These are phyloP conservation scores for Triadica sebifera DNA, from an alignment of 345 rosid species.

Conservation along the genomic window DNA sequence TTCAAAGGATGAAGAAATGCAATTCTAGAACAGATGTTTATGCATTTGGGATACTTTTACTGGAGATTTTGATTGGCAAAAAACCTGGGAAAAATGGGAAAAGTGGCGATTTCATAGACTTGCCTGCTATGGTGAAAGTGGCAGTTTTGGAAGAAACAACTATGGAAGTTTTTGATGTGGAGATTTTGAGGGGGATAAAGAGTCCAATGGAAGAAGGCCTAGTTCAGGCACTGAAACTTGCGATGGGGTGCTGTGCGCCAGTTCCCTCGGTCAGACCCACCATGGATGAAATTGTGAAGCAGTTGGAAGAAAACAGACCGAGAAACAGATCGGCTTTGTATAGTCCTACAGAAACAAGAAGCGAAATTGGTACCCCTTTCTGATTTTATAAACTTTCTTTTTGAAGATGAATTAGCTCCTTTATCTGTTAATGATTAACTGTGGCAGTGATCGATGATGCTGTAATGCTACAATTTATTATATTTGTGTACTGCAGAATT, in stretches of 20 bases:
- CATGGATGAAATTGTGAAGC: slow-evolving; percentile 97
- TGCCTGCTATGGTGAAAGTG: slow-evolving; percentile 86
- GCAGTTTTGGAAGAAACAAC: slow-evolving; percentile 96
- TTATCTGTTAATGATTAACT: slow-evolving; percentile 4
- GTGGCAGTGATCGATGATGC: slow-evolving; percentile 17
- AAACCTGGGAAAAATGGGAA: slow-evolving; percentile 79
- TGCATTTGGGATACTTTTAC: slow-evolving; percentile 83
- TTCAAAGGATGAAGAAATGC: slow-evolving; percentile 94
- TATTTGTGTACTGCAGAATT: not conserved
- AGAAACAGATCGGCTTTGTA: slow-evolving; percentile 93
- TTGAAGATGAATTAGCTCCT: slow-evolving; percentile 16
- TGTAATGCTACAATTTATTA: slow-evolving; percentile 8
- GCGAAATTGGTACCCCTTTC: slow-evolving; percentile 81
- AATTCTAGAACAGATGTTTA: slow-evolving; percentile 89
- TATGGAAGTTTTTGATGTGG: slow-evolving; percentile 89
- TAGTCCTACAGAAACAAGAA: slow-evolving; percentile 86
- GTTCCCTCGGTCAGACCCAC: slow-evolving; percentile 85
- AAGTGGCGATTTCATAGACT: slow-evolving; percentile 58
- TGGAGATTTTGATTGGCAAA: slow-evolving; percentile 91
- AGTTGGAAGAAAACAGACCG: slow-evolving; percentile 91
- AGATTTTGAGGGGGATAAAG: slow-evolving; percentile 77
- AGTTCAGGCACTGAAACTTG: slow-evolving; percentile 91
- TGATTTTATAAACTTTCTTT: slow-evolving; percentile 27
- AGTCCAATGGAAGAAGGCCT: slow-evolving; percentile 97
- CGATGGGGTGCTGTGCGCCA: slow-evolving; percentile 99